Percentiles rank a stretch among this genome's conserved stretches.
These are phyloP conservation scores for Ceratobasidium sp. DNA, from an alignment of 1,284 basidiomycete species.

Conservation along the genomic window DNA sequence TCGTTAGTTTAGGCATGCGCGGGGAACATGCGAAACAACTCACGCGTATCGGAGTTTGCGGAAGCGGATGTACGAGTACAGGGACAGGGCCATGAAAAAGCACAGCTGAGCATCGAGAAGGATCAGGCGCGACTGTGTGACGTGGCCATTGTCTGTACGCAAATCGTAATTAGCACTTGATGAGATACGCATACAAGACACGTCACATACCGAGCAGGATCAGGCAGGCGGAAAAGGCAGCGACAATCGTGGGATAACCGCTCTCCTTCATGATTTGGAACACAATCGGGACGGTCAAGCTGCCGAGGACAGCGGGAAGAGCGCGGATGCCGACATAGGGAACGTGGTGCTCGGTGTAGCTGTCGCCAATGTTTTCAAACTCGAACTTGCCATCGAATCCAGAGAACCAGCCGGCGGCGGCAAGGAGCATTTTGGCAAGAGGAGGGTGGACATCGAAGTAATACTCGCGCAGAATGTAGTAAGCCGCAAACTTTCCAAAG, in stretches of 20 bases:
- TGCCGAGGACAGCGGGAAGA: conserved; percentile 88
- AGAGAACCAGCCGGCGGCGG: conserved; percentile 92
- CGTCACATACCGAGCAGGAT: conserved; percentile 79
- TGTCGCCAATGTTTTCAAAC: conserved; percentile 96
- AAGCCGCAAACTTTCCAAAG: conserved; percentile 93
- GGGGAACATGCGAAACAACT: conserved; percentile 45
- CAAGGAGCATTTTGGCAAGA: conserved; percentile 91
- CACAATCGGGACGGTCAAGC: conserved; percentile 87
- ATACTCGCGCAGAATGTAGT: conserved; percentile 90
- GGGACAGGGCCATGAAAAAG: conserved; percentile 93
- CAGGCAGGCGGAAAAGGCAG: conserved; percentile 85
- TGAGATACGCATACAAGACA: not conserved
- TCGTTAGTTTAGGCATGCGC: conserved; percentile 36
- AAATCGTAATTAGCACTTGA: conserved; percentile 1
- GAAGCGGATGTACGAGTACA: conserved; percentile 96
- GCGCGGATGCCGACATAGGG: conserved; percentile 95
- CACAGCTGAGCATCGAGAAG: conserved; percentile 93
- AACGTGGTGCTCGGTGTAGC: conserved; percentile 84
- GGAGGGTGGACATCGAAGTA: conserved; percentile 99
- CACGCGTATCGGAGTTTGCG: conserved; percentile 91
- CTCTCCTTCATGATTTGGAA: conserved; percentile 98
- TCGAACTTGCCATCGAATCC: conserved; percentile 94
- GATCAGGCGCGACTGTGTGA: conserved; percentile 94
- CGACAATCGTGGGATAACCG: conserved; percentile 89
- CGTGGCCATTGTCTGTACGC: conserved; percentile 87